A percentile compares a stretch with the other conserved stretches of the same genome.
Evolutionary conservation across 441 rosid species (phyloP).

Genomic region (Daphne laureola): DNA sequence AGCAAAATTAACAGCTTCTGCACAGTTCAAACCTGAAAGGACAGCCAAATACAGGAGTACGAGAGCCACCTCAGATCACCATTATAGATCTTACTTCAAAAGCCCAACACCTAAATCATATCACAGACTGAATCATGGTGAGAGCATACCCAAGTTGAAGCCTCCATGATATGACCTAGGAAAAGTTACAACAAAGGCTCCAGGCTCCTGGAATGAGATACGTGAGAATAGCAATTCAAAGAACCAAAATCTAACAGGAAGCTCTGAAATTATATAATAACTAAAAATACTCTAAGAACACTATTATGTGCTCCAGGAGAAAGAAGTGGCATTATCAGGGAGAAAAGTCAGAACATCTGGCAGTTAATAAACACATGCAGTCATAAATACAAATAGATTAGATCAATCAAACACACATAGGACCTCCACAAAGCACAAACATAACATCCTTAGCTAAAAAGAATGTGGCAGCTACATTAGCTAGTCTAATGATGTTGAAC

Average conservation of each 20-base stretch:
- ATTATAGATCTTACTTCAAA: not conserved
- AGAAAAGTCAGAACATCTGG: too few relatives aligned
- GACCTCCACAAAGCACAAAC: too few relatives aligned
- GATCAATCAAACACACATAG: too few relatives aligned
- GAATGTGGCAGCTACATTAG: too few relatives aligned
- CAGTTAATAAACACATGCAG: too few relatives aligned
- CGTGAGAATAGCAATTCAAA: conserved; percentile 12
- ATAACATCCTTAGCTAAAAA: too few relatives aligned
- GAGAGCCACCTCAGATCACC: not conserved
- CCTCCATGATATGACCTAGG: conserved; percentile 96
- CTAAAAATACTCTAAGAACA: conserved; percentile 6
- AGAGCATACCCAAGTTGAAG: conserved; percentile 83
- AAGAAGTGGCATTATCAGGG: too few relatives aligned
- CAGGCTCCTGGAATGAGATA: conserved; percentile 69
- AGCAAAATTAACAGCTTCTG: conserved; percentile 97
- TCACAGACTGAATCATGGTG: conserved; percentile 8
- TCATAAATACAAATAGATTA: too few relatives aligned
- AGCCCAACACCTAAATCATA: not conserved
- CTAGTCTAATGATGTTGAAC: too few relatives aligned
- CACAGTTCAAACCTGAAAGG: conserved; percentile 81
- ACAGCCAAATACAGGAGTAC: not conserved
- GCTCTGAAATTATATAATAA: conserved; percentile 3
- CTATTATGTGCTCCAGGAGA: conserved; percentile 1
- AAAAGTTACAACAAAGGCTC: conserved; percentile 93
- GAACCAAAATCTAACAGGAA: not conserved